Conservation (phyloP, 2,329 filamentous ascomycete species). For the Diaporthe citriasiana region DNA sequence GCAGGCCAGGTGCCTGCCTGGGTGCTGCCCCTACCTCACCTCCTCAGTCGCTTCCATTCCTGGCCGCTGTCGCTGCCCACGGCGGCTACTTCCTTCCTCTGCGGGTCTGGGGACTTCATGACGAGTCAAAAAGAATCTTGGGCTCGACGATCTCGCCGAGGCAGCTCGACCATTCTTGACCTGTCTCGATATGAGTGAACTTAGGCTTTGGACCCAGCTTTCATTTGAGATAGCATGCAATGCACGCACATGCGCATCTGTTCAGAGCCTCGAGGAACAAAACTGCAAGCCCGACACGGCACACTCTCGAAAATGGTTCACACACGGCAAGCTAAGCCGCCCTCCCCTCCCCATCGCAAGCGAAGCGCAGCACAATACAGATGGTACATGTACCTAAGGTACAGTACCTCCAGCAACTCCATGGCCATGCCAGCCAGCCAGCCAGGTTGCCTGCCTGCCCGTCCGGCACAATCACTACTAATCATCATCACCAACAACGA, state of each 20-base stretch:
- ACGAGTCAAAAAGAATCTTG: slow-evolving; percentile 19
- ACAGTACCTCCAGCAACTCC: neutral
- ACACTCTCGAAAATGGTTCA: neutral
- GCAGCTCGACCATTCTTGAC: neutral
- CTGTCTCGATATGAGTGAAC: neutral
- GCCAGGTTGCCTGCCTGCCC: neutral
- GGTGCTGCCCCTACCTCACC: neutral
- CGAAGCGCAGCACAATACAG: neutral
- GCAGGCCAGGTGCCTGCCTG: too few species aligned
- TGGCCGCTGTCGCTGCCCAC: neutral
- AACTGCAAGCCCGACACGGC: slow-evolving; percentile 3
- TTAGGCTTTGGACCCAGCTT: neutral
- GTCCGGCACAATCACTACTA: neutral
- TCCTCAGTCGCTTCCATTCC: slow-evolving; percentile 1
- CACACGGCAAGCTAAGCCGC: slow-evolving; percentile 5
- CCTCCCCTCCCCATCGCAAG: neutral
- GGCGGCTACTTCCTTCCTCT: slow-evolving; percentile 18
- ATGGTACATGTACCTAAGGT: neutral
- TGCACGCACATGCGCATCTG: neutral
- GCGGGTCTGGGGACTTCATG: slow-evolving; percentile 25
- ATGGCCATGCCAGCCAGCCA: neutral
- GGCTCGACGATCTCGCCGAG: slow-evolving; percentile 4
- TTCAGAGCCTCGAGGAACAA: neutral
- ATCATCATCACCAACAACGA: neutral
- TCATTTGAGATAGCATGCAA: neutral